Evolutionary conservation across 768 basidiomycete species (phyloP).

Genomic region (Naematelia aurantialba): DNA sequence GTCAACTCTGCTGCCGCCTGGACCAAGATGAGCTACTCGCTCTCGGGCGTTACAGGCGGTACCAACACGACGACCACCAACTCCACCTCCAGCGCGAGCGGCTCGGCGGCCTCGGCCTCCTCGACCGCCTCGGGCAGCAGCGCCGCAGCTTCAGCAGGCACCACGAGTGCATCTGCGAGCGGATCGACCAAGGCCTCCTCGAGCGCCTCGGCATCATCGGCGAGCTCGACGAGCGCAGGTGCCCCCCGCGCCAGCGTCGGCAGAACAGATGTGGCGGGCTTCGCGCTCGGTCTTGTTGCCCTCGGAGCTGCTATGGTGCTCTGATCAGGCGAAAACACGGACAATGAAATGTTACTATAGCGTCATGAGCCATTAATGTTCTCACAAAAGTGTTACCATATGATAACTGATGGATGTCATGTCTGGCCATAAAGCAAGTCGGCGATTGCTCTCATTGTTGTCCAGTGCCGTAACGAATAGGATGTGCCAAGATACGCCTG

Average conservation of each 20-base stretch:
- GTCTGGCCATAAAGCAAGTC: too few relatives aligned
- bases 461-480: too few relatives aligned
- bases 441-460: too few relatives aligned
- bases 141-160: slow-evolving; percentile 5
- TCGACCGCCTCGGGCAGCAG: slow-evolving; percentile 1
- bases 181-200: not conserved
- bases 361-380: too few relatives aligned
- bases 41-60: slow-evolving; percentile 16
- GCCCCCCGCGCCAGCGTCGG: slow-evolving; percentile 2
- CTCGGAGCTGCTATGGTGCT: slow-evolving; percentile 23
- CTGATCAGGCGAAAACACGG: slow-evolving; percentile 1
- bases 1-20: slow-evolving; percentile 40
- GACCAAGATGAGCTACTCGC: slow-evolving; percentile 47
- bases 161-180: slow-evolving; percentile 1
- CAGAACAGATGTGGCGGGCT: slow-evolving; percentile 12
- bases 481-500: too few relatives aligned
- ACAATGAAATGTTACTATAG: too few relatives aligned
- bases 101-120: slow-evolving; percentile 10
- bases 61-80: slow-evolving; percentile 5
- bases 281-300: slow-evolving; percentile 17
- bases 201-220: not conserved
- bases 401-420: too few relatives aligned
- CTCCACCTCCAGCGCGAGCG: slow-evolving; percentile 14
- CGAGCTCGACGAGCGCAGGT: not conserved
- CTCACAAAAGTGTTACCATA: too few relatives aligned